Evolutionary conservation across 305 asterid species (phyloP).

Genomic region (Fraxinus ornus): DNA sequence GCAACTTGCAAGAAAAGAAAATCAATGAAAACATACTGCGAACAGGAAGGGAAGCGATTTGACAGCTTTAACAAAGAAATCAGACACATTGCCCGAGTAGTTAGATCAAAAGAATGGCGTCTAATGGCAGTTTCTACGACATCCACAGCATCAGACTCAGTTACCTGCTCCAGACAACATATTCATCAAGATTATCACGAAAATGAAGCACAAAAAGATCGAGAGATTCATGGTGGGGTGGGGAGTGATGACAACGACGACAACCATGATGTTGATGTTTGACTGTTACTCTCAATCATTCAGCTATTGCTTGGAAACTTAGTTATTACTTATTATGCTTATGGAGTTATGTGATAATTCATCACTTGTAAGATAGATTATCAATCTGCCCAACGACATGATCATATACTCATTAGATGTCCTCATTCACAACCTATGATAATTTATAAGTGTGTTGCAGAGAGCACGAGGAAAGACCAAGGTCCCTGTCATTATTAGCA

Average conservation of each 20-base stretch:
- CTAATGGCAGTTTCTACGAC: slow-evolving; percentile 70
- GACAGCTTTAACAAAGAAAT: slow-evolving; percentile 90
- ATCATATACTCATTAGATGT: neutral
- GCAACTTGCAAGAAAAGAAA: slow-evolving; percentile 4
- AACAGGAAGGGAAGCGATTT: slow-evolving; percentile 80
- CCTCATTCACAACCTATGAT: neutral
- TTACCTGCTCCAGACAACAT: slow-evolving; percentile 62
- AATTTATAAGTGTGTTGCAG: neutral
- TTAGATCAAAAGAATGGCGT: slow-evolving; percentile 66
- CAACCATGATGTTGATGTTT: neutral
- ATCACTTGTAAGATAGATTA: neutral
- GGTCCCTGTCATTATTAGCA: neutral
- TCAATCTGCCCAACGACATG: neutral
- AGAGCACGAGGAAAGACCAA: neutral
- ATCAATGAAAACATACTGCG: slow-evolving; percentile 55
- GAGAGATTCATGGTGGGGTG: neutral
- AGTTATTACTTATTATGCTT: neutral
- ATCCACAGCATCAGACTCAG: slow-evolving; percentile 88
- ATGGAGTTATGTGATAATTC: neutral
- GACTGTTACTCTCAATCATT: neutral
- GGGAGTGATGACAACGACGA: neutral
- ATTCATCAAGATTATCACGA: slow-evolving; percentile 1
- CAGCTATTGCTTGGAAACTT: neutral
- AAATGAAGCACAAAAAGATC: slow-evolving; percentile 9
- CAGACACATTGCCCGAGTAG: slow-evolving; percentile 87